phyloP scores from a whole-genome alignment of 225 moss, liverwort and hornwort genomes.

The Sphagnum tenellum region DNA sequence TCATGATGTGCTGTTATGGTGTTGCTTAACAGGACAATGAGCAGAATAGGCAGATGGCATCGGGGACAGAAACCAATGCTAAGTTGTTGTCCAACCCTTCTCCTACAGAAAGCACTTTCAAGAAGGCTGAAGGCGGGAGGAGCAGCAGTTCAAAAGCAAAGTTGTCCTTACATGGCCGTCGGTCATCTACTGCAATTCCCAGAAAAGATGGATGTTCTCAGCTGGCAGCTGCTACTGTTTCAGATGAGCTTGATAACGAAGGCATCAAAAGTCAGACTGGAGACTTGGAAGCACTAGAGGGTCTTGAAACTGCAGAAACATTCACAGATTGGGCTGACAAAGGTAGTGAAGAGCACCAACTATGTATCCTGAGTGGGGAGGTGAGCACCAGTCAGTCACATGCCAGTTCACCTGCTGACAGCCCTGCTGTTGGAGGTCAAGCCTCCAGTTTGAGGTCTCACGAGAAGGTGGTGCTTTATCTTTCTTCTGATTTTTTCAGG shows the following conservation, averaged over 20 bases:
- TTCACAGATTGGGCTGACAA: slow-evolving; percentile 25
- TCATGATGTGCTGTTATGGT: slow-evolving; percentile 33
- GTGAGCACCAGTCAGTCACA: slow-evolving; percentile 50
- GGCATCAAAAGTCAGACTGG: slow-evolving; percentile 21
- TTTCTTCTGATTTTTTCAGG: background rate
- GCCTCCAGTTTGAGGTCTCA: slow-evolving; percentile 15
- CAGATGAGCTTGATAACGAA: slow-evolving; percentile 6
- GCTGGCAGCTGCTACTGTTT: slow-evolving; percentile 4
- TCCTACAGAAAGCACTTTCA: slow-evolving; percentile 16
- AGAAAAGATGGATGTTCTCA: background rate
- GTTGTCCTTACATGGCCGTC: slow-evolving; percentile 12
- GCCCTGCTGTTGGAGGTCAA: slow-evolving; percentile 28
- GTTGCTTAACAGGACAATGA: slow-evolving; percentile 24
- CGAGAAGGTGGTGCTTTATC: slow-evolving; percentile 29
- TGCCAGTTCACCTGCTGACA: slow-evolving; percentile 34
- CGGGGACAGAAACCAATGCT: slow-evolving; percentile 24
- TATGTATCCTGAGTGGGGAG: slow-evolving; percentile 50
- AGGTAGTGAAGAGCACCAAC: slow-evolving; percentile 45
- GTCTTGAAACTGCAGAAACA: slow-evolving; percentile 25
- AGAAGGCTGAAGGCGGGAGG: slow-evolving; percentile 16
- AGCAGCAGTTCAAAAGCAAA: slow-evolving; percentile 6
- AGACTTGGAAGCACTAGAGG: slow-evolving; percentile 14
- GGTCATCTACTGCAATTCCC: background rate
- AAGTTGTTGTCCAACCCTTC: slow-evolving; percentile 21
- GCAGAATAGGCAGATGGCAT: slow-evolving; percentile 28